Evolutionary conservation across 2,329 filamentous ascomycete species (phyloP).

Genomic region (Clathrospora elynae): DNA sequence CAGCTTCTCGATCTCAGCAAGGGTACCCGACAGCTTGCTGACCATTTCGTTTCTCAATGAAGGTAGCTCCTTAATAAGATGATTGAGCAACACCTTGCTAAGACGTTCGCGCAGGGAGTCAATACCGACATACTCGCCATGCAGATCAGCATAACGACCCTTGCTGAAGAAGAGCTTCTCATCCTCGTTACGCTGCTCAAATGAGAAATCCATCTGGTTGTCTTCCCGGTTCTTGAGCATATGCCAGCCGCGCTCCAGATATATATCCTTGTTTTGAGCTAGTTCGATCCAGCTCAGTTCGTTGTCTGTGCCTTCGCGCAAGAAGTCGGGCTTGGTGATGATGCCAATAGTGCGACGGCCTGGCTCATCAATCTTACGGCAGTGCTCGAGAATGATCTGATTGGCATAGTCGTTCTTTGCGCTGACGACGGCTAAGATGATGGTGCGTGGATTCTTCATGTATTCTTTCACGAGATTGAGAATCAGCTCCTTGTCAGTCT

Average conservation of each 20-base stretch:
- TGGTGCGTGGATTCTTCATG: slow-evolving; percentile 62
- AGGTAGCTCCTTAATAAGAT: slow-evolving; percentile 47
- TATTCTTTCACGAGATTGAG: slow-evolving; percentile 56
- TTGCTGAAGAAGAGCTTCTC: slow-evolving; percentile 46
- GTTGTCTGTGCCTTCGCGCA: slow-evolving; percentile 47
- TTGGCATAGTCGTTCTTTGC: slow-evolving; percentile 57
- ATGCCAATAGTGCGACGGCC: slow-evolving; percentile 59
- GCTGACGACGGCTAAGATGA: slow-evolving; percentile 59
- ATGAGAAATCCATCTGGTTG: slow-evolving; percentile 23
- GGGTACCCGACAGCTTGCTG: slow-evolving; percentile 31
- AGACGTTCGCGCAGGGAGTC: slow-evolving; percentile 55
- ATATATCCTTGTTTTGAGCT: slow-evolving; percentile 48
- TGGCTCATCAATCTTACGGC: slow-evolving; percentile 54
- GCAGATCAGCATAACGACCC: slow-evolving; percentile 36
- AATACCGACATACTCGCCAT: slow-evolving; percentile 53
- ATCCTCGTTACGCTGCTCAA: slow-evolving; percentile 46
- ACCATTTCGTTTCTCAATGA: slow-evolving; percentile 40
- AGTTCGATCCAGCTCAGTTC: slow-evolving; percentile 50
- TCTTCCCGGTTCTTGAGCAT: slow-evolving; percentile 57
- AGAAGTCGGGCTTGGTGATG: slow-evolving; percentile 61
- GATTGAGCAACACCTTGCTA: slow-evolving; percentile 55
- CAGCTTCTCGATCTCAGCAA: slow-evolving; percentile 51
- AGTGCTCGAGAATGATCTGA: slow-evolving; percentile 60
- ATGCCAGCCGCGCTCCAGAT: slow-evolving; percentile 57
- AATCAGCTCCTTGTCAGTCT: slow-evolving; percentile 42